phyloP scores from a whole-genome alignment of 768 basidiomycete genomes.

The Leucocoprinus leucothites region DNA sequence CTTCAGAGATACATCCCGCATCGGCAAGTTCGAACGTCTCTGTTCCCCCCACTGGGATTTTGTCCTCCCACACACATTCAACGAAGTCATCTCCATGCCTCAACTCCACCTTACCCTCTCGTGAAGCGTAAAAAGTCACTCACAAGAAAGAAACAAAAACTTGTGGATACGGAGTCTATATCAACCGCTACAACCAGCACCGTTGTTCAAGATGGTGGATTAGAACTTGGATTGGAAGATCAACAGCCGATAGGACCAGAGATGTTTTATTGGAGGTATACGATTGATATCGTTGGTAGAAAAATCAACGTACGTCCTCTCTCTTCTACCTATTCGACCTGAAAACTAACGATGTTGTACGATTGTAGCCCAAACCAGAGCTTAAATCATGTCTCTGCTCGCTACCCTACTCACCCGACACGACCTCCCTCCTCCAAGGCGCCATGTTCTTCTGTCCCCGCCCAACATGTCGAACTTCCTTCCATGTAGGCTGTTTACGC shows the following conservation, averaged over 20 bases:
- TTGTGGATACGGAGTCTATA: neutral
- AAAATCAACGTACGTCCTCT: slow-evolving; percentile 31
- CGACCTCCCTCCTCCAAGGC: slow-evolving; percentile 16
- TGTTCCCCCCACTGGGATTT: slow-evolving; percentile 47
- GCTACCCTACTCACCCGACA: slow-evolving; percentile 43
- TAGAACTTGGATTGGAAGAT: slow-evolving; percentile 13
- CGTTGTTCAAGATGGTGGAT: slow-evolving; percentile 31
- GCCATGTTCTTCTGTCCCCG: slow-evolving; percentile 60
- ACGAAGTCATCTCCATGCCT: slow-evolving; percentile 30
- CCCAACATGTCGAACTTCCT: slow-evolving; percentile 42
- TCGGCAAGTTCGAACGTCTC: slow-evolving; percentile 48
- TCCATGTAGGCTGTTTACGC: slow-evolving; percentile 47
- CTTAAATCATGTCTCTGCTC: slow-evolving; percentile 41
- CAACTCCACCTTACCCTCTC: neutral
- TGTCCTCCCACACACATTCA: slow-evolving; percentile 41
- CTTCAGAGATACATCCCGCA: slow-evolving; percentile 33
- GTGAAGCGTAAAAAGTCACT: neutral
- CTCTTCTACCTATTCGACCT: neutral
- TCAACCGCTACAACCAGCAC: slow-evolving; percentile 18
- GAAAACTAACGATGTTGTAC: neutral
- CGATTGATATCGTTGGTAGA: slow-evolving; percentile 30
- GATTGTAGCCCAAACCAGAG: slow-evolving; percentile 38
- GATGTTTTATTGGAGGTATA: slow-evolving; percentile 48
- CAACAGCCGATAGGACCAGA: slow-evolving; percentile 39
- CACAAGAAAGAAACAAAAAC: neutral